Base-by-base conservation (phyloP, 495 filamentous ascomycete species). In the Terfezia claveryi region DNA sequence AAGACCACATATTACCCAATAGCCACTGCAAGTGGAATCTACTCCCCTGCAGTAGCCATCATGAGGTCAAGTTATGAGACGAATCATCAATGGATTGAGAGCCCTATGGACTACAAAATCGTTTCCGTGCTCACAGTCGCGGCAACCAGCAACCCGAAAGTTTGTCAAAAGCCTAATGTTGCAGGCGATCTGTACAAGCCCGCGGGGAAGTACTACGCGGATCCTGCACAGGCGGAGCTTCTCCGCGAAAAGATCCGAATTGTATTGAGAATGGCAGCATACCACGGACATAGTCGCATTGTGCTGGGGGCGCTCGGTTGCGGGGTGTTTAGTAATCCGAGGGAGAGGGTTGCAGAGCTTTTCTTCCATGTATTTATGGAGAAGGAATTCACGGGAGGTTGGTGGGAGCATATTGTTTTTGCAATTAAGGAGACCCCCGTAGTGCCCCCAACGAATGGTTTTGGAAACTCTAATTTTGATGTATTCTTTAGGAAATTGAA, bases 231-330 rank as follows among this genome's bases (percentile, higher is more conserved):
- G 52, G 64, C 71, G 17, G 63, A 71, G 0, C 36, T 70, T 16
- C 81, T 72, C 66, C 72, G 74, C 57, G 64, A 70, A 10, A 82
- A 82, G 61, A 83, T 83, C 66, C 67, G 78, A 27, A 52, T 75
- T 44, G 68, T 71, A 23, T 68, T 83, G 23, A 71, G 78, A 3
- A 66, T 80, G 17, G 73, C 76, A 16, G 78, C 68, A 9, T 54
- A 59, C 4, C 69, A 73, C 23, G 69, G 68, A 10, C 77, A 80
- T 60, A 66, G 70, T 12, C 68, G 69, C 61, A 59, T 83, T 11
- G 73, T 83, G 11, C 70, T 83, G 2, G 78, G 80, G 0, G 79
- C 80, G 0, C 58, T 85, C 17, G 81, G 81, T 1, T 83, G 80
- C 56, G 80, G 79, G 1, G 76, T 71, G 3, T 82, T 80, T 65